Conservation (phyloP, 1,284 basidiomycete species). For the Cryptococcus jaspeensis region DNA sequence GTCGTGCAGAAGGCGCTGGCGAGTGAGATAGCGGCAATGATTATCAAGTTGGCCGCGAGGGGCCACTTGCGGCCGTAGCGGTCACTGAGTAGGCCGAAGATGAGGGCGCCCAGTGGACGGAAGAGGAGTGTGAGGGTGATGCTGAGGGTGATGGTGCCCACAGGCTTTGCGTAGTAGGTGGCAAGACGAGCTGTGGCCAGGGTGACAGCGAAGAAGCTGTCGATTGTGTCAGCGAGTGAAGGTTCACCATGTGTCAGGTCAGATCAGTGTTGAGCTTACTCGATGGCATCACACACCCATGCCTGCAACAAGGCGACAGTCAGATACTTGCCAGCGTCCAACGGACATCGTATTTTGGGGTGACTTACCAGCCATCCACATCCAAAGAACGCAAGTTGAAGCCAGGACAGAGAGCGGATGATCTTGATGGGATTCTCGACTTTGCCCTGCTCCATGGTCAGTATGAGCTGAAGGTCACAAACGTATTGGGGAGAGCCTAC, state of each 20-base stretch:
- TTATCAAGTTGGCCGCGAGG: constrained; percentile 64
- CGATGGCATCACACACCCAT: constrained; percentile 20
- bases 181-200: constrained; percentile 62
- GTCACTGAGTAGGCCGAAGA: constrained; percentile 71
- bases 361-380: constrained; percentile 47
- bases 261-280: too few relatives aligned
- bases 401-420: constrained; percentile 47
- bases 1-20: constrained; percentile 56
- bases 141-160: constrained; percentile 55
- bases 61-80: constrained; percentile 90
- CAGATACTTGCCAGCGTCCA: too few relatives aligned
- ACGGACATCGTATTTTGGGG: constrained; percentile 14
- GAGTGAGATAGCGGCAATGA: constrained; percentile 66
- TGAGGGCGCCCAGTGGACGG: constrained; percentile 75
- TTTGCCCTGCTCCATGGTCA: background rate
- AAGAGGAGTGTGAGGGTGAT: constrained; percentile 89
- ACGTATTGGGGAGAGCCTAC: background rate
- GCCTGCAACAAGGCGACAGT: constrained; percentile 4
- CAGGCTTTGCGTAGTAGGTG: constrained; percentile 24
- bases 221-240: constrained; percentile 54
- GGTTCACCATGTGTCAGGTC: too few relatives aligned
- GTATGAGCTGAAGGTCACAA: background rate
- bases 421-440: constrained; percentile 28
- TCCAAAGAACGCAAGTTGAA: constrained; percentile 54
- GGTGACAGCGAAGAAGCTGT: constrained; percentile 73